phyloP scores from a whole-genome alignment of 2,329 filamentous ascomycete genomes.

The Corinectria fuckeliana region DNA sequence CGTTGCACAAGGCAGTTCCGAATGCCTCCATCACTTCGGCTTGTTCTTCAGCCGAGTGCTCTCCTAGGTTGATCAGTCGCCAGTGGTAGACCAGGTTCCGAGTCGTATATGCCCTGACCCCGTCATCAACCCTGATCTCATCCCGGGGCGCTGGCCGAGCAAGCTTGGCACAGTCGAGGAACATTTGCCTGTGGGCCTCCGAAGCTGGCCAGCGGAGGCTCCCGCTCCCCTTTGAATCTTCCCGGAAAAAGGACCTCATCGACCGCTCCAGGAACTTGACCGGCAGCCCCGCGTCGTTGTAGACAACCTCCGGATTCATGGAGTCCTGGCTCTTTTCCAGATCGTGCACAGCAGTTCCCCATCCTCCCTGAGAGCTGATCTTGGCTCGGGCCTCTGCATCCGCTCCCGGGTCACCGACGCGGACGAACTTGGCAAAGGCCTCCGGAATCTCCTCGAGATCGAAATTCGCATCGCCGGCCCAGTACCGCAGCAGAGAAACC shows the following conservation, averaged over 20 bases:
- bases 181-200: slow-evolving; percentile 35
- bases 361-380: slow-evolving; percentile 1
- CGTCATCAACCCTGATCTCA: not conserved
- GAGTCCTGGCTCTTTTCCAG: slow-evolving; percentile 24
- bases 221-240: slow-evolving; percentile 8
- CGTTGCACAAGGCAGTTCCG: slow-evolving; percentile 23
- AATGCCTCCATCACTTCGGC: slow-evolving; percentile 34
- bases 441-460: slow-evolving; percentile 38
- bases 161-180: slow-evolving; percentile 26
- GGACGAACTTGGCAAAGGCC: slow-evolving; percentile 34
- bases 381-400: slow-evolving; percentile 30
- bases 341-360: slow-evolving; percentile 21
- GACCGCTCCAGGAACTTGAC: slow-evolving; percentile 41
- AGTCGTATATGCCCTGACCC: slow-evolving; percentile 19
- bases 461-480: slow-evolving; percentile 26
- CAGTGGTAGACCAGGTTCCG: slow-evolving; percentile 29
- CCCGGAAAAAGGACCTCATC: slow-evolving; percentile 38
- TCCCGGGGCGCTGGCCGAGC: slow-evolving; percentile 5
- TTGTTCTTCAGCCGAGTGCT: slow-evolving; percentile 24
- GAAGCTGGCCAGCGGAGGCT: slow-evolving; percentile 25
- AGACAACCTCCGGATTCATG: slow-evolving; percentile 21
- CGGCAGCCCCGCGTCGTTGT: slow-evolving; percentile 35
- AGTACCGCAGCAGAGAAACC: slow-evolving; percentile 25
- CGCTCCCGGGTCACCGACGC: slow-evolving; percentile 33
- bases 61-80: slow-evolving; percentile 9